Conservation (phyloP, 345 rosid species). For the Hibiscus mutabilis region DNA sequence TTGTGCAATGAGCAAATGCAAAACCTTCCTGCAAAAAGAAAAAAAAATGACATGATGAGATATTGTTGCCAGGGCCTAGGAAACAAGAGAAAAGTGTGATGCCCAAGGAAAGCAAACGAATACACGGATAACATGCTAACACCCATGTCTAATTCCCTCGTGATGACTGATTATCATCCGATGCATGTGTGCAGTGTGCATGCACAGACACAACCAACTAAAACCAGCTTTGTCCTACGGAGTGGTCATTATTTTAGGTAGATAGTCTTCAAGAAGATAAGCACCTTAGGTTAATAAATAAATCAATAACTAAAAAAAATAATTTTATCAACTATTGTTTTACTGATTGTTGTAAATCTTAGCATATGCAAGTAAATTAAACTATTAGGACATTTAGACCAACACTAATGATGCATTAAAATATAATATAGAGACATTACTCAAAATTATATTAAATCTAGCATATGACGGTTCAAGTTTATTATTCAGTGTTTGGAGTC, state of each 20-base stretch:
- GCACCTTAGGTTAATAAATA: neutral
- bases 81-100: neutral
- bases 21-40: slow-evolving; percentile 75
- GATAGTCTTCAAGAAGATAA: neutral
- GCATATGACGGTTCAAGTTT: neutral
- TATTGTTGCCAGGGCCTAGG: neutral
- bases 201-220: neutral
- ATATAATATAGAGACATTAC: neutral
- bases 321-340: neutral
- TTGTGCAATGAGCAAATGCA: slow-evolving; percentile 99
- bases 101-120: neutral
- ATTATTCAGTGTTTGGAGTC: neutral
- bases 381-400: neutral
- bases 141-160: neutral
- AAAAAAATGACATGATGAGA: neutral
- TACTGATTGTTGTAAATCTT: neutral
- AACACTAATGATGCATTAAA: neutral
- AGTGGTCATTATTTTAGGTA: neutral
- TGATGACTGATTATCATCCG: neutral
- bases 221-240: neutral
- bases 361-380: neutral
- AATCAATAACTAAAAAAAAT: neutral
- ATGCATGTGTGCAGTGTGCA: neutral
- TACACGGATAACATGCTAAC: neutral
- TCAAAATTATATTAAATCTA: neutral